These are phyloP conservation scores for Dichomitus squalens DNA, from an alignment of 1,284 basidiomycete species.

Conservation along the genomic window DNA sequence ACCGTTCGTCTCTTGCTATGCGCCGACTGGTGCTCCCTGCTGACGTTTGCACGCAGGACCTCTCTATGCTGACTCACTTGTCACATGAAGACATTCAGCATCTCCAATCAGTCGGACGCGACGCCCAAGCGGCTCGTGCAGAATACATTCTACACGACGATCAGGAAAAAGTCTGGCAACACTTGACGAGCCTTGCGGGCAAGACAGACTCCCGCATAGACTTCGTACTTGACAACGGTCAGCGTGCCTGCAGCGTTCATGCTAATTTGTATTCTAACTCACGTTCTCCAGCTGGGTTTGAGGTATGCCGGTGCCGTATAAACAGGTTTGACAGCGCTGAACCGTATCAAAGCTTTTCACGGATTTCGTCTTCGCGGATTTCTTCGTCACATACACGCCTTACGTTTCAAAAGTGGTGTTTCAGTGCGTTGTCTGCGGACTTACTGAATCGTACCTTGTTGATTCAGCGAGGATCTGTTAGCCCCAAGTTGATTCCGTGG, in stretches of 20 bases:
- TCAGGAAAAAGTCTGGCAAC: conserved; percentile 75
- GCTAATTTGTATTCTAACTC: background rate
- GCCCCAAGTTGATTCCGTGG: conserved; percentile 90
- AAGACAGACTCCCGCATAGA: conserved; percentile 68
- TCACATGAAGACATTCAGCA: conserved; percentile 80
- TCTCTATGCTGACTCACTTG: conserved; percentile 82
- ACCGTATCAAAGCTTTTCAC: conserved; percentile 76
- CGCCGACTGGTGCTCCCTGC: background rate
- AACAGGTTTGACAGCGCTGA: background rate
- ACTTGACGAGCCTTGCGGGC: conserved; percentile 54
- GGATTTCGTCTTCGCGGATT: conserved; percentile 94
- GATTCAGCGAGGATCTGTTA: conserved; percentile 31
- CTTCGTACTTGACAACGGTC: conserved; percentile 92
- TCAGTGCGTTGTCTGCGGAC: conserved; percentile 61
- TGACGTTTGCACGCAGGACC: conserved; percentile 51
- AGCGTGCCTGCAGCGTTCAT: conserved; percentile 21
- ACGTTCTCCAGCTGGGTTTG: conserved; percentile 75
- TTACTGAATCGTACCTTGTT: background rate
- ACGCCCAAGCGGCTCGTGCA: conserved; percentile 73
- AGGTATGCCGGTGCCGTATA: conserved; percentile 46
- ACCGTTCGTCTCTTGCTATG: conserved; percentile 46
- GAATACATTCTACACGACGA: conserved; percentile 88
- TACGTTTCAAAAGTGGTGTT: conserved; percentile 83
- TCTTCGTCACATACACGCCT: conserved; percentile 86
- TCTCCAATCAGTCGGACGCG: conserved; percentile 81